Percentiles rank a stretch among this genome's conserved stretches.
These are phyloP conservation scores for Hyphodiscus sp. DNA, from an alignment of 2,329 filamentous ascomycete genomes.

Conservation along the genomic window DNA sequence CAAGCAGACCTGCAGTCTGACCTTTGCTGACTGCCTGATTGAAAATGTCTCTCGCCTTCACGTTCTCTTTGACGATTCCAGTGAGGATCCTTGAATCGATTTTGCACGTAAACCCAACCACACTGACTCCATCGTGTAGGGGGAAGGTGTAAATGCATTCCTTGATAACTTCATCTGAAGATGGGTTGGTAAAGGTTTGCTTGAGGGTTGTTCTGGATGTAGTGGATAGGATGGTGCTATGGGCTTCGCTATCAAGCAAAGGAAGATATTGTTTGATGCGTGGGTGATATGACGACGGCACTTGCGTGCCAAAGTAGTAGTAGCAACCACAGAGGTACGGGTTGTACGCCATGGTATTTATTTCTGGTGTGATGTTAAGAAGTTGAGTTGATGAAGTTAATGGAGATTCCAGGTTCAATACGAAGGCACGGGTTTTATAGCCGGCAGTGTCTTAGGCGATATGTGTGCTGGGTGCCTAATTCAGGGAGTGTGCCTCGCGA, in stretches of 20 bases:
- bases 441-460: background rate
- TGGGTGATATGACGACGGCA: background rate
- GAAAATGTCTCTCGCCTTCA: slow-evolving; percentile 54
- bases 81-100: slow-evolving; percentile 53
- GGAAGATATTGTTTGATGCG: slow-evolving; percentile 43
- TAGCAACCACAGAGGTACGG: slow-evolving; percentile 15
- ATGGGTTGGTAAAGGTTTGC: slow-evolving; percentile 57
- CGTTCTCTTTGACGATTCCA: slow-evolving; percentile 61
- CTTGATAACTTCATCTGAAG: slow-evolving; percentile 35
- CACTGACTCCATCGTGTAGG: slow-evolving; percentile 64
- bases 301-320: slow-evolving; percentile 5
- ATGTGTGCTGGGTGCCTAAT: background rate
- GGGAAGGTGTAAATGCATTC: slow-evolving; percentile 64
- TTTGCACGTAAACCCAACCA: slow-evolving; percentile 60
- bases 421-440: background rate
- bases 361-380: background rate
- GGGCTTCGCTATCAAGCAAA: slow-evolving; percentile 48
- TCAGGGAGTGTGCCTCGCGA: background rate
- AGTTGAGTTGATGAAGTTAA: background rate
- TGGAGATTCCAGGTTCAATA: background rate
- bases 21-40: slow-evolving; percentile 50
- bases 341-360: background rate
- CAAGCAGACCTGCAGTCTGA: slow-evolving; percentile 57
- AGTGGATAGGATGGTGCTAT: slow-evolving; percentile 54
- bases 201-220: slow-evolving; percentile 40